These are phyloP conservation scores for Lentinula lateritia DNA, from an alignment of 768 basidiomycete genomes.

Conservation along the genomic window DNA sequence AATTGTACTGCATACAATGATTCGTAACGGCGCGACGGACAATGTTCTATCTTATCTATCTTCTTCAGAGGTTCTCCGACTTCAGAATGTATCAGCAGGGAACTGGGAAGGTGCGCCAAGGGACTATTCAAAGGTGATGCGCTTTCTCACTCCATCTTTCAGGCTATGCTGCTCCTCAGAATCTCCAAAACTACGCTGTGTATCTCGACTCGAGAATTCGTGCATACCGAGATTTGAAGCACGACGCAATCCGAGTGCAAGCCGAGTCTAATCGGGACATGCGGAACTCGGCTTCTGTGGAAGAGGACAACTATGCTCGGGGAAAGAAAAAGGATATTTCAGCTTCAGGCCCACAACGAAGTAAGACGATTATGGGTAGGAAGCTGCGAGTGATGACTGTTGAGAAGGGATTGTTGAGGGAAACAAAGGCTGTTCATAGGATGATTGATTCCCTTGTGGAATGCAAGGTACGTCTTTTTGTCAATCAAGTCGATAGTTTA, in stretches of 20 bases:
- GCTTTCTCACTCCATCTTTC: constrained; percentile 3
- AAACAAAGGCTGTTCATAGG: constrained; percentile 85
- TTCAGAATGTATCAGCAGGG: constrained; percentile 75
- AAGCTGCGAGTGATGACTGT: constrained; percentile 90
- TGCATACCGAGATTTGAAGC: constrained; percentile 85
- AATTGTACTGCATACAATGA: constrained; percentile 93
- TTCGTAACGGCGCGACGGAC: constrained; percentile 94
- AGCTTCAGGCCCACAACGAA: constrained; percentile 41
- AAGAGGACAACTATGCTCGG: constrained; percentile 44
- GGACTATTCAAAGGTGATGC: background rate
- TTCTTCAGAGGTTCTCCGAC: constrained; percentile 70
- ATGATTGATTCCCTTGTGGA: constrained; percentile 87
- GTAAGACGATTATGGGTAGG: constrained; percentile 75
- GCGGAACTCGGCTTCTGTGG: constrained; percentile 58
- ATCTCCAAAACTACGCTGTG: constrained; percentile 78
- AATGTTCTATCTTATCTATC: constrained; percentile 84
- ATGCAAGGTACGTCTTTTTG: constrained; percentile 64
- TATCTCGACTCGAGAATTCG: constrained; percentile 89
- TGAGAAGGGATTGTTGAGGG: constrained; percentile 90
- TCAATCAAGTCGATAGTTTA: constrained; percentile 5
- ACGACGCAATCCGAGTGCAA: constrained; percentile 92
- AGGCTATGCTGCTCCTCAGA: constrained; percentile 86
- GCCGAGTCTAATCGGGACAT: constrained; percentile 88
- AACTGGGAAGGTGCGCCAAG: constrained; percentile 77
- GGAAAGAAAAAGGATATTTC: constrained; percentile 24